Conservation (phyloP, 208 protist species). For the Angomonas desouzai region DNA sequence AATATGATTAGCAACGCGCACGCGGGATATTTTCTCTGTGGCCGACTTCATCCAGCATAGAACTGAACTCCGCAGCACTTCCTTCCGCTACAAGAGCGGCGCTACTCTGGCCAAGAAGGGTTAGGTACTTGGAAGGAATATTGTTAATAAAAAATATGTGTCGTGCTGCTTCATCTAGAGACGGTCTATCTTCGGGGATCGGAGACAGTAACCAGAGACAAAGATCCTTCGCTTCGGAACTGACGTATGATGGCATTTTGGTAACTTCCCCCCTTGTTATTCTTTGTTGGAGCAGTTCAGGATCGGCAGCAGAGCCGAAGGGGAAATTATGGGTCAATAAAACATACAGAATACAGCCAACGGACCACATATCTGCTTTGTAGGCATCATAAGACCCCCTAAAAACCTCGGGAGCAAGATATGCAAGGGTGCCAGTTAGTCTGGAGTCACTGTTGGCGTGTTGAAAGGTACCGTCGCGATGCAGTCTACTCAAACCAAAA, state of each 20-base stretch:
- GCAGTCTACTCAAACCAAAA: slow-evolving; percentile 84
- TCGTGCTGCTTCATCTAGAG: slow-evolving; percentile 57
- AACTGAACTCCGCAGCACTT: slow-evolving; percentile 69
- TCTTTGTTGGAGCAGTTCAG: slow-evolving; percentile 37
- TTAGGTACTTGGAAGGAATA: slow-evolving; percentile 38
- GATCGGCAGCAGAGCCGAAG: slow-evolving; percentile 68
- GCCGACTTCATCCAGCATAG: slow-evolving; percentile 36
- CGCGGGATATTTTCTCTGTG: slow-evolving; percentile 8
- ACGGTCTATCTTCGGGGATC: slow-evolving; percentile 49
- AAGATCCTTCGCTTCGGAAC: slow-evolving; percentile 48
- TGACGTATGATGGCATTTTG: slow-evolving; percentile 50
- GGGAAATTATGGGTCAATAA: slow-evolving; percentile 81
- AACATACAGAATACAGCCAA: slow-evolving; percentile 83
- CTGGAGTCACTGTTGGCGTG: slow-evolving; percentile 62
- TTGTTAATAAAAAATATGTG: slow-evolving; percentile 65
- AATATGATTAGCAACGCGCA: too few relatives aligned
- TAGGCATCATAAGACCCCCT: slow-evolving; percentile 76
- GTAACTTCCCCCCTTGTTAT: slow-evolving; percentile 52
- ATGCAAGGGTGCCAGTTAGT: slow-evolving; percentile 75
- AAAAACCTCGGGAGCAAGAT: slow-evolving; percentile 82
- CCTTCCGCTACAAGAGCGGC: slow-evolving; percentile 29
- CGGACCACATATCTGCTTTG: slow-evolving; percentile 83
- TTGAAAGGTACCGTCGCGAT: slow-evolving; percentile 62
- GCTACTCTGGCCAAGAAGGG: slow-evolving; percentile 34
- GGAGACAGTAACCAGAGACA: slow-evolving; percentile 59